Evolutionary conservation across 2,329 filamentous ascomycete genomes (phyloP).

Genomic region (Colletotrichum cordylinicola): DNA sequence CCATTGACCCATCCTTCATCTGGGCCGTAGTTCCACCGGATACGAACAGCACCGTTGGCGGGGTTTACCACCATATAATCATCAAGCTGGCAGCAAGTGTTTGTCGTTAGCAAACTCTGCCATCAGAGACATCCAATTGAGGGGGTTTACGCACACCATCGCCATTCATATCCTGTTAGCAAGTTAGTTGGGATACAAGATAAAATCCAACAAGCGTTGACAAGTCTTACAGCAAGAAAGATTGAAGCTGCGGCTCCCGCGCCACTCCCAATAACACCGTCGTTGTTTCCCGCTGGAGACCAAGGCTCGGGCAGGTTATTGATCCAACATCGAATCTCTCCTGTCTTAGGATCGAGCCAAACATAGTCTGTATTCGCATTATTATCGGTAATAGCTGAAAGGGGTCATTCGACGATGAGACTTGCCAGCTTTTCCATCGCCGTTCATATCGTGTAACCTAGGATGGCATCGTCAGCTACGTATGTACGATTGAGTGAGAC

Average conservation of each 20-base stretch:
- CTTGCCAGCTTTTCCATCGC: conserved; percentile 23
- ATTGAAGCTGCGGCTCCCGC: background rate
- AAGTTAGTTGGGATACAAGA: too few relatives aligned
- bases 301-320: conserved; percentile 22
- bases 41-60: conserved; percentile 13
- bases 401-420: background rate
- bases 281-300: conserved; percentile 18
- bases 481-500: too few relatives aligned
- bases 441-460: conserved; percentile 23
- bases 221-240: conserved; percentile 1
- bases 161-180: conserved; percentile 23
- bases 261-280: conserved; percentile 21
- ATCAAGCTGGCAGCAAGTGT: background rate
- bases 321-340: conserved; percentile 23
- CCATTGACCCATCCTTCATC: conserved; percentile 24
- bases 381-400: too few relatives aligned
- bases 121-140: too few relatives aligned
- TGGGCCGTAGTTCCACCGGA: conserved; percentile 27
- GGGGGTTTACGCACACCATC: conserved; percentile 6
- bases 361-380: conserved; percentile 16
- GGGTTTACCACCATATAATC: conserved; percentile 24
- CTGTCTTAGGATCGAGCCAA: conserved; percentile 20
- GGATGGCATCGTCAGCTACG: too few relatives aligned
- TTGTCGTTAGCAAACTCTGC: too few relatives aligned
- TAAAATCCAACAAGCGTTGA: too few relatives aligned